These are phyloP conservation scores for Pythium volutum DNA, from an alignment of 352 stramenopile species.

Conservation along the genomic window DNA sequence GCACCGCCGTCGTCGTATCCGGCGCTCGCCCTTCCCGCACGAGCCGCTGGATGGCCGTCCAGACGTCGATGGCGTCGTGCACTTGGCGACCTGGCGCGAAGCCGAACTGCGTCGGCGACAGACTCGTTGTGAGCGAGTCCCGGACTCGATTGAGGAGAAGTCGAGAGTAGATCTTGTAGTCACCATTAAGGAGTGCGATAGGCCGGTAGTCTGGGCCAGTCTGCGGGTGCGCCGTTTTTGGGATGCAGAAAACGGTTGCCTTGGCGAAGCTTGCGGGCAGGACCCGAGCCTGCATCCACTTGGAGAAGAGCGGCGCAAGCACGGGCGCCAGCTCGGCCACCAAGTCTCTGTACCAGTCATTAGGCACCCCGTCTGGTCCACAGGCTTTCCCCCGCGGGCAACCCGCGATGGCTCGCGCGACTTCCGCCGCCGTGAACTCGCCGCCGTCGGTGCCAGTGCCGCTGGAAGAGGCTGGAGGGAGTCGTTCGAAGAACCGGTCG, in stretches of 20 bases:
- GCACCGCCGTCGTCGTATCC: background rate
- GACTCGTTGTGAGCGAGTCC: background rate
- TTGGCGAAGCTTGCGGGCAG: slow-evolving; percentile 8
- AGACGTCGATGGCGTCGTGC: slow-evolving; percentile 1
- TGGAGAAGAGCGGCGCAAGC: background rate
- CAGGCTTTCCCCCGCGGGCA: slow-evolving; percentile 12
- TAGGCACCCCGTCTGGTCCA: slow-evolving; percentile 14
- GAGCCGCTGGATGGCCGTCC: background rate
- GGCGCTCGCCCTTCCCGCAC: background rate
- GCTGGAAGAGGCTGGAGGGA: no score
- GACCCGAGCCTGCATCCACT: background rate
- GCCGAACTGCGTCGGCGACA: background rate
- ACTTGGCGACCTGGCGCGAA: slow-evolving; percentile 1
- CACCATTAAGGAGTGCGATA: background rate
- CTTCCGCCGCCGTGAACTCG: background rate
- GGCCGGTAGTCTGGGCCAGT: slow-evolving; percentile 11
- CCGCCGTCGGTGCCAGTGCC: background rate
- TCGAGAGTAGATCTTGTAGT: slow-evolving; percentile 19
- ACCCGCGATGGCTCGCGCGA: background rate
- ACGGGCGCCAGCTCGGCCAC: background rate
- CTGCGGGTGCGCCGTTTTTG: background rate
- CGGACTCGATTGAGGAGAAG: background rate
- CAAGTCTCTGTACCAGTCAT: slow-evolving; percentile 20
- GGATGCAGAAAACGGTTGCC: slow-evolving; percentile 8
- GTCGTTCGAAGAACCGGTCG: background rate